Conservation (phyloP, 306 rosid species). For the Ammopiptanthus mongolicus region DNA sequence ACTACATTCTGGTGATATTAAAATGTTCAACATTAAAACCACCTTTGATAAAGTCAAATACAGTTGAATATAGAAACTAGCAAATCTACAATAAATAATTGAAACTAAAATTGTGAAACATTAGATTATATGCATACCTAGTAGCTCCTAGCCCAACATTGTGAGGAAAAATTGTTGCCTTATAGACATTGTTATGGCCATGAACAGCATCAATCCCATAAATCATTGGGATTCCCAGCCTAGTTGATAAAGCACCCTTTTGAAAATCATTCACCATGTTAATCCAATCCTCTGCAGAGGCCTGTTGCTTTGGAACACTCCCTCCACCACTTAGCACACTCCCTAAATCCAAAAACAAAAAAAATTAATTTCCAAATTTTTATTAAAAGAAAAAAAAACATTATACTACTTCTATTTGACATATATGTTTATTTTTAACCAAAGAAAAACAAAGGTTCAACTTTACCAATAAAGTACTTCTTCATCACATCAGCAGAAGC, state of each 20-base stretch:
- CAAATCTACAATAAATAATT: background rate
- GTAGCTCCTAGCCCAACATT: slow-evolving; percentile 68
- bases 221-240: slow-evolving; percentile 55
- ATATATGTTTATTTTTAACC: background rate
- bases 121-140: slow-evolving; percentile 23
- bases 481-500: slow-evolving; percentile 4
- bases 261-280: slow-evolving; percentile 54
- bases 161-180: slow-evolving; percentile 72
- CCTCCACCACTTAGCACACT: slow-evolving; percentile 57
- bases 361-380: background rate
- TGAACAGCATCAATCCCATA: slow-evolving; percentile 64
- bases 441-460: background rate
- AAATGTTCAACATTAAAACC: background rate
- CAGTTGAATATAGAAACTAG: background rate
- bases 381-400: background rate
- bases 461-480: slow-evolving; percentile 13
- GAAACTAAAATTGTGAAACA: background rate
- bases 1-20: background rate
- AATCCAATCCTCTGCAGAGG: slow-evolving; percentile 50
- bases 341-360: slow-evolving; percentile 21
- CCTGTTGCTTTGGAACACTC: slow-evolving; percentile 40
- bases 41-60: background rate
- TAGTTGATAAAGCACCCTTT: slow-evolving; percentile 35
- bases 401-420: background rate
- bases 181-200: slow-evolving; percentile 46